Evolutionary conservation across 2,329 filamentous ascomycete genomes (phyloP), one percentile per base, ranked within the genome.

Genomic region (Zymoseptoria pseudotritici): DNA sequence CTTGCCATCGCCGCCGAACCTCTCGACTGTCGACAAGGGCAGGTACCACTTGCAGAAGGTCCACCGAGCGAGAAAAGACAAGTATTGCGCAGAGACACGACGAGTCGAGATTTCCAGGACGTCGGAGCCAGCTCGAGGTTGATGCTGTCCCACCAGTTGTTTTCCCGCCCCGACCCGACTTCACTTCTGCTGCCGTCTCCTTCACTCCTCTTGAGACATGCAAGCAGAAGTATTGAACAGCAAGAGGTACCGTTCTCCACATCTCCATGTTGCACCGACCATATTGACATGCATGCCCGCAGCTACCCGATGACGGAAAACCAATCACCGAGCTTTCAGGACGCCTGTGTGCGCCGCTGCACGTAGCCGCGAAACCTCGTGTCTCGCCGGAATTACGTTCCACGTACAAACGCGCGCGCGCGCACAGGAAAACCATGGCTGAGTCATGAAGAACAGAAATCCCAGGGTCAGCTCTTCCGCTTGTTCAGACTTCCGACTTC

Each of bases 361-460:
- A 66, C 63, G 66, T 63, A 63, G 54, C 65, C 66, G 63, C 58
- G 46, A 55, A 29, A 57, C 53, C 22, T 21, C 21, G 54, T 61
- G 53, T 63, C 54, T 46, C 36, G 36, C 36, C 36, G 36, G 36
- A 46, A 46, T 46, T n/a, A n/a, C 36, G 13, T 46, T 52, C 50
- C 50, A 52, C n/a, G n/a, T 10, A 7, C 36, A 11, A 46, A n/a
- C 17, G 8, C 26, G 26, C 31, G 31, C 31, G 13, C 36, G 36
- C 36, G 36, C 36, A 46, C 36, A 46, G 36, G 36, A 46, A 24
- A 4, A 7, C 36, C 17, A 63, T 70, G 69, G 64, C 67, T 70
- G 69, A 68, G 61, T 63, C 66, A 66, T 61, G 60, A 60, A 63
- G 61, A 70, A 70, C 69, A 70, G 69, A 70, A 64, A 70, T 70